phyloP scores from a whole-genome alignment of 208 protist species.

The Trypanosomatidae sp. region DNA sequence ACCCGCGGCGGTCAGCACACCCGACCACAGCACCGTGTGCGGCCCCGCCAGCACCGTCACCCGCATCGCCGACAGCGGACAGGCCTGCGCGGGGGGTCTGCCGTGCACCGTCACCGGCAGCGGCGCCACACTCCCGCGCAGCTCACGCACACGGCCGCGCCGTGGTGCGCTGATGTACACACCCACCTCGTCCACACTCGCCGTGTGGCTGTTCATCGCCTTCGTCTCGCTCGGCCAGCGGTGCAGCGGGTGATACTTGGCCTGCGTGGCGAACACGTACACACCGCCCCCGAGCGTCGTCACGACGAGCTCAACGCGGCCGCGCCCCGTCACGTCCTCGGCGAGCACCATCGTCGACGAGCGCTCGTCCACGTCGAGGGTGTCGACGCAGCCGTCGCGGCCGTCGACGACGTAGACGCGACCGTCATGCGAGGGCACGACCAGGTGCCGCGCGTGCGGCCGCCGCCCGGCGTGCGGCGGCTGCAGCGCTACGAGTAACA shows the following conservation, averaged over 20 bases:
- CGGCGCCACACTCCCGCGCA: too few relatives aligned
- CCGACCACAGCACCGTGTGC: constrained; percentile 27
- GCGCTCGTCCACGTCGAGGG: constrained; percentile 86
- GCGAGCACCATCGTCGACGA: constrained; percentile 81
- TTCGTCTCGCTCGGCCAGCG: constrained; percentile 58
- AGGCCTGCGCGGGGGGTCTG: too few relatives aligned
- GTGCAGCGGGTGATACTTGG: constrained; percentile 65
- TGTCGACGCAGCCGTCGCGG: constrained; percentile 61
- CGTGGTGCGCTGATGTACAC: too few relatives aligned
- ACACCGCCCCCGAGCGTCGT: constrained; percentile 79
- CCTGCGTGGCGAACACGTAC: constrained; percentile 66
- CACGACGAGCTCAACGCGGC: constrained; percentile 82
- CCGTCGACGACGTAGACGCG: constrained; percentile 79
- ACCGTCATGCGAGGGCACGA: constrained; percentile 82
- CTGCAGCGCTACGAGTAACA: constrained; percentile 53
- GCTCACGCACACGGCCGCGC: too few relatives aligned
- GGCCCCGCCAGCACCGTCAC: constrained; percentile 60
- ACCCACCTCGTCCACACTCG: constrained; percentile 55
- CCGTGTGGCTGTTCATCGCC: constrained; percentile 63
- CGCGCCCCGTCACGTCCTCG: constrained; percentile 86
- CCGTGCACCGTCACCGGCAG: too few relatives aligned
- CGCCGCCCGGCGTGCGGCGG: constrained; percentile 16
- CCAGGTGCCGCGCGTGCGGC: constrained; percentile 17
- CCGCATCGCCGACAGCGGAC: too few relatives aligned
- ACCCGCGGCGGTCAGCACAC: constrained; percentile 19